phyloP scores from a whole-genome alignment of 2,329 filamentous ascomycete genomes.

The Akanthomyces uredinophilus region DNA sequence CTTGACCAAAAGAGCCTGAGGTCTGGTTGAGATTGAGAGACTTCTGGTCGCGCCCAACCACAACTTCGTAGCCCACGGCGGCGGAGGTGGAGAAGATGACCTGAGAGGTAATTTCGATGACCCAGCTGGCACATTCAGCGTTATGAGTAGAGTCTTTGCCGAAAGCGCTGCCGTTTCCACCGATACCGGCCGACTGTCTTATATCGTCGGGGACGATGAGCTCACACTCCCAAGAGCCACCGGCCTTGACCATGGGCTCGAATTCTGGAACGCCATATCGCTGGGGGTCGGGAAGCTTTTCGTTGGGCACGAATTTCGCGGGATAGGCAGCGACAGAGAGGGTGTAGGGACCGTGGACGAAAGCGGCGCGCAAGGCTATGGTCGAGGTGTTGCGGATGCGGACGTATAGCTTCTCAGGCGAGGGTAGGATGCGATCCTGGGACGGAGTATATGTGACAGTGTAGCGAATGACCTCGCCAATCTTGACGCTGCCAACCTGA shows the following conservation, averaged over 20 bases:
- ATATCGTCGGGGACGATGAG: slow-evolving; percentile 76
- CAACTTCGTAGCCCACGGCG: slow-evolving; percentile 79
- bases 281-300: slow-evolving; percentile 64
- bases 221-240: slow-evolving; percentile 76
- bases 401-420: slow-evolving; percentile 73
- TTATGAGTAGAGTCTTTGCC: slow-evolving; percentile 41
- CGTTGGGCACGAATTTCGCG: slow-evolving; percentile 75
- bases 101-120: slow-evolving; percentile 87
- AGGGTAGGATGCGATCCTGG: slow-evolving; percentile 82
- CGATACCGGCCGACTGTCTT: slow-evolving; percentile 55
- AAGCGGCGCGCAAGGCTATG: slow-evolving; percentile 86
- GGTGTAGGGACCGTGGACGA: slow-evolving; percentile 92
- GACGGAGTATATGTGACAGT: slow-evolving; percentile 90
- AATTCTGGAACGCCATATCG: slow-evolving; percentile 80
- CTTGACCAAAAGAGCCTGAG: slow-evolving; percentile 40
- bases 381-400: slow-evolving; percentile 89
- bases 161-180: slow-evolving; percentile 39
- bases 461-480: slow-evolving; percentile 89
- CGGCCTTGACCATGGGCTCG: slow-evolving; percentile 94
- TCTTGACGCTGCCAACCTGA: slow-evolving; percentile 85
- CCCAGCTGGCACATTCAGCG: slow-evolving; percentile 66
- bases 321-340: slow-evolving; percentile 85
- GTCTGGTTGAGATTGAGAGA: slow-evolving; percentile 62
- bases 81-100: slow-evolving; percentile 90
- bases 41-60: slow-evolving; percentile 80